A percentile compares a stretch with the other conserved stretches of the same genome.
phyloP scores from a whole-genome alignment of 305 asterid genomes.

The Caryopteris hybrid region DNA sequence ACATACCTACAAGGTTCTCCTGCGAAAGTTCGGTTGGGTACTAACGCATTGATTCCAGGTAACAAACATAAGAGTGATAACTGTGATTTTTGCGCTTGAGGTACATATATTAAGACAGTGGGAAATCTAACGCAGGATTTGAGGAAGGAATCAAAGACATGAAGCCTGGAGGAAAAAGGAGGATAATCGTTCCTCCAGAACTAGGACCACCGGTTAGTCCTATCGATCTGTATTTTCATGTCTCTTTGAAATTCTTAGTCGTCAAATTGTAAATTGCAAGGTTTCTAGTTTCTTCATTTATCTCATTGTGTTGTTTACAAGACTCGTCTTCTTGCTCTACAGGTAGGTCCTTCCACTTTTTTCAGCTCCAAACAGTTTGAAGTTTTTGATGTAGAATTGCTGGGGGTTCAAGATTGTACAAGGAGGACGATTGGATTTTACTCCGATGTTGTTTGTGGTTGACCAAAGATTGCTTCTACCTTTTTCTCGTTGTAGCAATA shows the following conservation, averaged over 20 bases:
- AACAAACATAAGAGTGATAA: conserved; percentile 8
- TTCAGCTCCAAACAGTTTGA: conserved; percentile 96
- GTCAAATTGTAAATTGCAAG: not conserved
- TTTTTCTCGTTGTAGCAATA: not conserved
- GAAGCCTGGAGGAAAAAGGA: conserved; percentile 92
- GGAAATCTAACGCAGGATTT: conserved; percentile 49
- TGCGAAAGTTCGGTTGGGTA: conserved; percentile 89
- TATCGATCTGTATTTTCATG: not conserved
- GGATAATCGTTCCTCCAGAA: conserved; percentile 93
- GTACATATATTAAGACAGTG: conserved; percentile 10
- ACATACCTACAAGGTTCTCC: conserved; percentile 89
- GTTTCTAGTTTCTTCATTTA: not conserved
- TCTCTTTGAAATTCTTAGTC: not conserved
- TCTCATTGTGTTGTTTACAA: conserved; percentile 4
- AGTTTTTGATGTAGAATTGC: conserved; percentile 86
- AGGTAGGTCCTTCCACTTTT: conserved; percentile 99
- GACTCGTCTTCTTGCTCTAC: conserved; percentile 14
- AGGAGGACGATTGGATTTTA: conserved; percentile 92
- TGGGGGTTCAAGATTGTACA: conserved; percentile 78
- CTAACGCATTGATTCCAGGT: conserved; percentile 94
- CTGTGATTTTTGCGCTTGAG: not conserved
- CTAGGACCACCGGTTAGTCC: conserved; percentile 93
- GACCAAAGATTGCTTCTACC: conserved; percentile 16
- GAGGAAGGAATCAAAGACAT: conserved; percentile 96
- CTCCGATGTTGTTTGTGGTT: conserved; percentile 83